Evolutionary conservation across 371 early-diverging fungal species (phyloP), one percentile per base, ranked within the genome.

Genomic region (Mucor circinelloides): DNA sequence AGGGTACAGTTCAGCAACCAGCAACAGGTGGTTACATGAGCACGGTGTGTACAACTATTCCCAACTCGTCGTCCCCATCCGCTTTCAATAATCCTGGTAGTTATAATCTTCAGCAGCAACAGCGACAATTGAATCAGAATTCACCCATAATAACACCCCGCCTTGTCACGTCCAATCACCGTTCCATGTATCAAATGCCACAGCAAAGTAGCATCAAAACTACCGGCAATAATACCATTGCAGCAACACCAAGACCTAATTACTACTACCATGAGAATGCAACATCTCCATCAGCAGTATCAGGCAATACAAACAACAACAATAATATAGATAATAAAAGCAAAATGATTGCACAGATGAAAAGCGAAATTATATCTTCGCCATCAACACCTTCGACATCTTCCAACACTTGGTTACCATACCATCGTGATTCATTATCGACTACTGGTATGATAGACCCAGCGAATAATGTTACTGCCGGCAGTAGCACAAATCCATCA

Each of bases 391-490:
- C 34, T 15, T 23, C 38, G 7, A 23, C 23, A 3, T 23, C 34
- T 2, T 32, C 21, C 19, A n/a, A 55, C 10, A 55, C 0, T 30
- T 55, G 55, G 55, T 17, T 55, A 6, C 55, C 58, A 21, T 58
- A 55, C 19, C 64, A 57, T 44, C 64, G 64, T 15, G 57, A 64
- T 57, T 57, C 64, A 42, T 42, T 64, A 44, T 30, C 64, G 10
- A 57, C 23, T 46, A 46, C 13, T 19, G 36, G 36, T 12, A 36
- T 36, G 13, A 42, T 56, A 13, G 31, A 56, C 13, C 27, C 42
- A 23, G 19, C 64, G 32, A 56, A 64, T 55, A 42, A 34, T 19
- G 56, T 60, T 57, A 57, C 64, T 64, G 64, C 64, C 46, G 64
- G 58, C 57, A 57, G 64, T 64, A 57, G 28, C 64, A 44, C 50